These are phyloP conservation scores for Neurospora sublineolata DNA, from an alignment of 495 filamentous ascomycete genomes.

Conservation along the genomic window DNA sequence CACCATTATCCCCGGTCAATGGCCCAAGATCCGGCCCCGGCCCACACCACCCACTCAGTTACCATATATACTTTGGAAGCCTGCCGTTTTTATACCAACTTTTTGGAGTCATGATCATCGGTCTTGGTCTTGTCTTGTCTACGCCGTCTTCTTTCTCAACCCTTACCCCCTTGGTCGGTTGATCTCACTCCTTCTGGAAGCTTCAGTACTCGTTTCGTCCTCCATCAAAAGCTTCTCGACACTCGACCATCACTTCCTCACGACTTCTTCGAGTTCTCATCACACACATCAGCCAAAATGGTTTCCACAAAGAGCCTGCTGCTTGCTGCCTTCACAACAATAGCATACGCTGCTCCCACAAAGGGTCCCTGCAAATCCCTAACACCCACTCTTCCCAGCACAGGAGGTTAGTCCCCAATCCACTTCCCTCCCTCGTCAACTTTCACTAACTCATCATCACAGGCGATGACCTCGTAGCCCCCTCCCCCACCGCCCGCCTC, in stretches of 20 bases:
- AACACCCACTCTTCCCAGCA: slow-evolving; percentile 15
- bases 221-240: neutral
- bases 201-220: slow-evolving; percentile 3
- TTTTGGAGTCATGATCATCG: neutral
- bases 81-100: neutral
- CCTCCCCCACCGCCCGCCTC: slow-evolving; percentile 36
- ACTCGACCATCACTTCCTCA: neutral
- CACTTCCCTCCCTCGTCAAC: neutral
- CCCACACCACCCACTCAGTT: neutral
- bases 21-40: neutral
- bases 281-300: slow-evolving; percentile 13
- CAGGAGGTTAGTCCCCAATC: slow-evolving; percentile 1
- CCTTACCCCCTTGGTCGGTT: slow-evolving; percentile 2
- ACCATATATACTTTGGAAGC: neutral
- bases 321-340: slow-evolving; percentile 16
- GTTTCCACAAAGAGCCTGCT: slow-evolving; percentile 15
- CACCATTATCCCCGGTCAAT: neutral
- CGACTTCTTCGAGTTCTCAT: neutral
- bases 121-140: slow-evolving; percentile 1
- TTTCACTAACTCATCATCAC: slow-evolving; percentile 10
- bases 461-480: slow-evolving; percentile 33
- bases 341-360: slow-evolving; percentile 12
- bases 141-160: neutral
- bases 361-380: slow-evolving; percentile 2
- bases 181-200: slow-evolving; percentile 6